Base-by-base conservation (phyloP, 2,329 filamentous ascomycete species). In the Sclerotiophoma versabilis region DNA sequence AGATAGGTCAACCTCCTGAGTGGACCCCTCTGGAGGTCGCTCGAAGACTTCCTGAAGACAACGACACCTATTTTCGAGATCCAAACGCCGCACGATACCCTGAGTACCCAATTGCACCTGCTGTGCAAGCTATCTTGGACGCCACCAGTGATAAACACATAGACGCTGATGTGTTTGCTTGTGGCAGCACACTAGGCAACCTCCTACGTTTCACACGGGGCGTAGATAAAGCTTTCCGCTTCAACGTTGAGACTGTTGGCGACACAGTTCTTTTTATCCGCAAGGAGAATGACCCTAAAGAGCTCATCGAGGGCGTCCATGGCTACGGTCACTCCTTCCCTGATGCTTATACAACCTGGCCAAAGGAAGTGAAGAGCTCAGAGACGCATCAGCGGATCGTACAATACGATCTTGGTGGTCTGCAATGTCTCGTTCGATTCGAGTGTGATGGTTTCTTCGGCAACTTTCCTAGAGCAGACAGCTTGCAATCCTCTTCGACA, bases 291-390 rank as follows among this genome's bases (percentile, higher is more conserved):
- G 80, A 82, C 0, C 85, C 87, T 0, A 81, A 70, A 0, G 84
- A 88, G 59, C 65, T 78, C 0, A 85, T 90, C 5, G 60, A 73
- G 0, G 77, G 77, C n/a, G 73, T 90, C 0, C 62, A 62, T 14
- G 88, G 88, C 0, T 89, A 80, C 60, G 87, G 87, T 0, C 87
- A 90, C 60, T 80, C 84, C 0, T 91, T 91, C 59, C 85, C 85
- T 0, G 85, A 89, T 41, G 78, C 79, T 1, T 87, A 89, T 63
- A 91, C 88, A 0, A 84, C 79, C 0, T 90, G 87, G 87, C 81
- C 83, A 9, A 10, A 62, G 0, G 79, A 78, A 0, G 81, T 85
- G 0, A 79, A 77, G 38, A 77, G 78, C 0, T 90, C 87, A 0
- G 74, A 49, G 22, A 84, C 84, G 0, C 84, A 90, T 54, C 86